Conservation (phyloP, 1,284 basidiomycete genomes). For the Sporisorium graminicola region DNA sequence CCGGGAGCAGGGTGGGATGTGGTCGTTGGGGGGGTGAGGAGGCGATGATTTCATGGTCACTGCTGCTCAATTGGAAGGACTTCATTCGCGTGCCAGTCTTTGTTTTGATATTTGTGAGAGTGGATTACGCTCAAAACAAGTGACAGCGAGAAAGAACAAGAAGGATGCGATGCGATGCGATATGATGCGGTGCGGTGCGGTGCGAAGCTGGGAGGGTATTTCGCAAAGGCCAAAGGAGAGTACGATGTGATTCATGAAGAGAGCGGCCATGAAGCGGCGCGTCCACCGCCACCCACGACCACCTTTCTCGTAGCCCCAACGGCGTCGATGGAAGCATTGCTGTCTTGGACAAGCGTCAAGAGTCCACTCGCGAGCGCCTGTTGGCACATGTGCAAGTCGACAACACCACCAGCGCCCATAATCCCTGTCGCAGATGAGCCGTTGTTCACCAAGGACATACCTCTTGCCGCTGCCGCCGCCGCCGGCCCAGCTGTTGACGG, state of each 20-base stretch:
- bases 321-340: not conserved
- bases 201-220: no score
- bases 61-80: not conserved
- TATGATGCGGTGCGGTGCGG: no score
- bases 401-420: no score
- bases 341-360: not conserved
- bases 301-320: not conserved
- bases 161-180: not conserved
- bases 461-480: no score
- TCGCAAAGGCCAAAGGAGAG: no score
- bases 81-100: not conserved
- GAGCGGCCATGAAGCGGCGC: not conserved
- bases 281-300: not conserved
- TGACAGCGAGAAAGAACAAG: no score
- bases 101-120: not conserved
- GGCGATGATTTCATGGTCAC: no score
- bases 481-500: not conserved
- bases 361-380: not conserved
- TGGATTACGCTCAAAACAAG: not conserved
- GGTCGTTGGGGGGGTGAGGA: constrained; percentile 40
- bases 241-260: not conserved
- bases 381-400: not conserved
- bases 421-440: no score
- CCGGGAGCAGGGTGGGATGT: constrained; percentile 42
- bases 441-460: no score